These are phyloP conservation scores for Botrytis deweyae DNA, from an alignment of 2,329 filamentous ascomycete genomes.

Conservation along the genomic window DNA sequence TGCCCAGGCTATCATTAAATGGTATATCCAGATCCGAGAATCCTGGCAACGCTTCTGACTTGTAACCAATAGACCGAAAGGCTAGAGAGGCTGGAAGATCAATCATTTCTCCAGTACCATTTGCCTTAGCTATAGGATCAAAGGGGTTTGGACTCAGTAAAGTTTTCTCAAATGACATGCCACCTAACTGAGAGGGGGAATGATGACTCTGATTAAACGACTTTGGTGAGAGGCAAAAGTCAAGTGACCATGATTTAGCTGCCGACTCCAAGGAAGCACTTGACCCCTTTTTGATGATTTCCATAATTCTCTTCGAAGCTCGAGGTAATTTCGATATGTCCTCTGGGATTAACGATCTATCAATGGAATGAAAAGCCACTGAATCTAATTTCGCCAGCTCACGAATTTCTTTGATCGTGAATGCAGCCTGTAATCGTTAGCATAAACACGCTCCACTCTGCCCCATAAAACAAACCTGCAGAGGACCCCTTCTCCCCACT, in stretches of 20 bases:
- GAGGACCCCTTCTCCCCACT: slow-evolving; percentile 83
- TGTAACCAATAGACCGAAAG: slow-evolving; percentile 95
- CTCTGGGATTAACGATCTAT: slow-evolving; percentile 63
- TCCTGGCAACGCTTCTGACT: slow-evolving; percentile 73
- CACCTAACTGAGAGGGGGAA: slow-evolving; percentile 53
- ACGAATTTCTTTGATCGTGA: slow-evolving; percentile 91
- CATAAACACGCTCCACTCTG: slow-evolving; percentile 1
- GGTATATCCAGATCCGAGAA: slow-evolving; percentile 71
- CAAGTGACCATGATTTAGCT: slow-evolving; percentile 74
- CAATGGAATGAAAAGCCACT: slow-evolving; percentile 70
- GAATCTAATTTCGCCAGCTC: slow-evolving; percentile 77
- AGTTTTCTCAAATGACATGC: slow-evolving; percentile 66
- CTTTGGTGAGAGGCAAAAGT: slow-evolving; percentile 79
- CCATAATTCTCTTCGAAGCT: slow-evolving; percentile 72
- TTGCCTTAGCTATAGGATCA: slow-evolving; percentile 51
- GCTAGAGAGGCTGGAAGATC: slow-evolving; percentile 67
- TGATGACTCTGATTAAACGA: slow-evolving; percentile 53
- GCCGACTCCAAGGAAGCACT: slow-evolving; percentile 46
- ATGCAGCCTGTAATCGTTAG: slow-evolving; percentile 64
- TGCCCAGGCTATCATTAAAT: slow-evolving; percentile 72
- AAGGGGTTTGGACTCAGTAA: slow-evolving; percentile 54
- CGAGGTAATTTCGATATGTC: slow-evolving; percentile 70
- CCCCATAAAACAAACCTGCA: slow-evolving; percentile 62
- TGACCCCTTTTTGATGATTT: slow-evolving; percentile 77
- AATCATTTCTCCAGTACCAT: slow-evolving; percentile 50